phyloP scores from a whole-genome alignment of 169 alveolate genomes.

The Babesia bigemina region DNA sequence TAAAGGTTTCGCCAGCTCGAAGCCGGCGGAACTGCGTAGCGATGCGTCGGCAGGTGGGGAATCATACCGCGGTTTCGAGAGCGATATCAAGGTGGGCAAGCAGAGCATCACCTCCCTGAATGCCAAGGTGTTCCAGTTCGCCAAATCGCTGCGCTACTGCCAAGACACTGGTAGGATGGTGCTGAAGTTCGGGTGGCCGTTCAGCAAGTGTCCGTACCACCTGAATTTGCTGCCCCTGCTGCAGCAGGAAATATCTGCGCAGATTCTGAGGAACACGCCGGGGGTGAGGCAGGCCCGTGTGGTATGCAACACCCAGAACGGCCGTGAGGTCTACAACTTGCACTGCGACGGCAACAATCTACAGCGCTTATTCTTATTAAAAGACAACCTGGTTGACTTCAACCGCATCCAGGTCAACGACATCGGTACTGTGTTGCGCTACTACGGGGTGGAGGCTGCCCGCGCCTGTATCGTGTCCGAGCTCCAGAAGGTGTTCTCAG shows the following conservation, averaged over 20 bases:
- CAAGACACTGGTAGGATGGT: constrained; percentile 41
- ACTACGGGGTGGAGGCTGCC: constrained; percentile 99
- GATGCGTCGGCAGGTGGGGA: neutral
- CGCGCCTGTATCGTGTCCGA: constrained; percentile 93
- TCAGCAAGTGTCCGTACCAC: constrained; percentile 59
- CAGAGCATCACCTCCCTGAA: constrained; percentile 39
- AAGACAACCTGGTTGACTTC: constrained; percentile 83
- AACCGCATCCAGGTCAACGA: constrained; percentile 92
- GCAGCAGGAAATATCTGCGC: constrained; percentile 68
- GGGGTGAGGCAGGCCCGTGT: constrained; percentile 71
- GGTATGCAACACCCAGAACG: constrained; percentile 65
- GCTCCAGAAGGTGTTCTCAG: constrained; percentile 92
- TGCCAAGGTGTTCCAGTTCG: constrained; percentile 60
- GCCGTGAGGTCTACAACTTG: constrained; percentile 72
- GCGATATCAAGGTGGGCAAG: constrained; percentile 46
- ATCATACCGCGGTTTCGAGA: constrained; percentile 34
- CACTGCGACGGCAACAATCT: constrained; percentile 86
- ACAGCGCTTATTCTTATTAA: constrained; percentile 74
- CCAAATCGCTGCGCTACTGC: constrained; percentile 39
- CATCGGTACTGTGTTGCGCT: constrained; percentile 87
- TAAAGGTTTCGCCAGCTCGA: neutral
- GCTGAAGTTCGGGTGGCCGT: constrained; percentile 66
- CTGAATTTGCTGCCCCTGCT: constrained; percentile 72
- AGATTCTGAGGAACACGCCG: constrained; percentile 59
- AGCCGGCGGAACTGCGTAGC: neutral